phyloP scores from a whole-genome alignment of 2,329 filamentous ascomycete genomes.

The Arthrobotrys megalospora region DNA sequence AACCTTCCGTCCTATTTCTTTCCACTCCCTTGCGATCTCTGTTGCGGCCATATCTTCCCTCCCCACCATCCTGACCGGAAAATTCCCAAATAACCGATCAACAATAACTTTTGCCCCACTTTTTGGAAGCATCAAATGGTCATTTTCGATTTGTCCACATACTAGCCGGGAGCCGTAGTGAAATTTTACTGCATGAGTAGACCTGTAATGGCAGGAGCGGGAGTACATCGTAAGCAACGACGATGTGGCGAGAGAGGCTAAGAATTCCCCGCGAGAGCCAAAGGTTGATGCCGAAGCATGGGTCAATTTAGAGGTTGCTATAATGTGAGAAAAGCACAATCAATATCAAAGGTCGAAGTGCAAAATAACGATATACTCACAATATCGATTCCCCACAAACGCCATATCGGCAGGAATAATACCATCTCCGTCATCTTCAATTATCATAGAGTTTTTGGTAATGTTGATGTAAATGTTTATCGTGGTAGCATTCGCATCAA shows the following conservation, averaged over 20 bases:
- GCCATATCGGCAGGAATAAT: conserved; percentile 81
- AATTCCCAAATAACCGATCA: conserved; percentile 63
- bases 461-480: conserved; percentile 82
- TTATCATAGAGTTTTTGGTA: conserved; percentile 79
- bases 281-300: conserved; percentile 73
- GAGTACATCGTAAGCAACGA: conserved; percentile 85
- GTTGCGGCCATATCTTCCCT: conserved; percentile 50
- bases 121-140: conserved; percentile 73
- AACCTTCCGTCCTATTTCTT: conserved; percentile 55
- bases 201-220: conserved; percentile 74
- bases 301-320: conserved; percentile 83
- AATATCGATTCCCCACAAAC: conserved; percentile 72
- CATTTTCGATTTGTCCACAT: conserved; percentile 66
- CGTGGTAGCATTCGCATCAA: conserved; percentile 82
- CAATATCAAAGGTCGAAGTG: neutral
- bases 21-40: conserved; percentile 62
- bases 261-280: conserved; percentile 64
- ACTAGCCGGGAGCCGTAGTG: conserved; percentile 62
- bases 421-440: conserved; percentile 88
- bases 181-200: conserved; percentile 65
- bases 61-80: conserved; percentile 63
- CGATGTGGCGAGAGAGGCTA: conserved; percentile 81
- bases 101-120: conserved; percentile 62
- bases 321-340: conserved; percentile 19
- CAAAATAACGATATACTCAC: conserved; percentile 32